Evolutionary conservation across 2,329 filamentous ascomycete species (phyloP).

Genomic region (Emergomyces pasteurianus): DNA sequence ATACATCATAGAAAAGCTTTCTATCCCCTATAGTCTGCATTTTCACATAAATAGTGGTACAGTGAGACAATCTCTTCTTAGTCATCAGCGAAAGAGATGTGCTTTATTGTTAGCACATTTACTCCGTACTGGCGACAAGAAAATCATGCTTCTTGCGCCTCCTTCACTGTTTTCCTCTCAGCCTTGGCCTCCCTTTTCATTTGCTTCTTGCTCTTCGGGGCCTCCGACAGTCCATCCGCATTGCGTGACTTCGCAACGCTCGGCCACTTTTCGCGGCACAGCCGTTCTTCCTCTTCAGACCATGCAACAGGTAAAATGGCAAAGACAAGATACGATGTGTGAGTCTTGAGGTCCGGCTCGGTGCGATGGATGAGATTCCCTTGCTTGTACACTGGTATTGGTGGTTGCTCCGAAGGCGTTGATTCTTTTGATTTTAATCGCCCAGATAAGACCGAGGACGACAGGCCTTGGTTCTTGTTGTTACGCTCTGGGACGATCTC

Average conservation of each 20-base stretch:
- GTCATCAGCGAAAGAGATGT: not conserved
- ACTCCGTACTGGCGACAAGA: not conserved
- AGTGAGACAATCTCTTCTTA: not conserved
- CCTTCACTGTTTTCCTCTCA: conserved; percentile 11
- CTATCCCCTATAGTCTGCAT: not conserved
- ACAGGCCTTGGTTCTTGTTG: not conserved
- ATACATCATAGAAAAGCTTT: not conserved
- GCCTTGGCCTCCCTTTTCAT: conserved; percentile 35
- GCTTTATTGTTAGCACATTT: not conserved
- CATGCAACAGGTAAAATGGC: conserved; percentile 79
- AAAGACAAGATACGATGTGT: conserved; percentile 95
- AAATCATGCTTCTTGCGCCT: not conserved
- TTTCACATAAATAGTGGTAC: not conserved
- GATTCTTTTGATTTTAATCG: not conserved
- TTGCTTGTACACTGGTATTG: conserved; percentile 52
- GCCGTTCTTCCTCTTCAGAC: conserved; percentile 68
- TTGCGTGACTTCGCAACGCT: conserved; percentile 25
- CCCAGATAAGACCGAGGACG: not conserved
- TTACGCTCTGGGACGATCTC: conserved; percentile 1
- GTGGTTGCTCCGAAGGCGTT: conserved; percentile 2
- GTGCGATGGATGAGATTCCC: conserved; percentile 68
- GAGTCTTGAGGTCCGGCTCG: conserved; percentile 83
- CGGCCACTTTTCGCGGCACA: conserved; percentile 52
- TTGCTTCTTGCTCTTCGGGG: conserved; percentile 27
- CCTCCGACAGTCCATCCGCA: conserved; percentile 7